These are phyloP conservation scores for Trichosanthes truncata DNA, from an alignment of 306 rosid species.

Conservation along the genomic window DNA sequence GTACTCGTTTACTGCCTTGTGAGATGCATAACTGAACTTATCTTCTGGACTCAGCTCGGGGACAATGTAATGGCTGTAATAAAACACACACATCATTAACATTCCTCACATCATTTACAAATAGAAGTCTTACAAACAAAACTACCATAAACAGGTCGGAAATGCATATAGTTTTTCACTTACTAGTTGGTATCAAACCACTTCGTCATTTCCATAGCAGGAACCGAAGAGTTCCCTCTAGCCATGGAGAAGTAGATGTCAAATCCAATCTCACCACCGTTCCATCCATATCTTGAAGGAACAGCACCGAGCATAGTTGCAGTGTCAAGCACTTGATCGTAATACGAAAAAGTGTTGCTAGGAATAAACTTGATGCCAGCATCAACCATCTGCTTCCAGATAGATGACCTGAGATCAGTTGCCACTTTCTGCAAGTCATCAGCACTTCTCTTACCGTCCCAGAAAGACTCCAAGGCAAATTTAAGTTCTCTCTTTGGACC, in stretches of 20 bases:
- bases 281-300: slow-evolving; percentile 67
- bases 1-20: slow-evolving; percentile 75
- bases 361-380: slow-evolving; percentile 68
- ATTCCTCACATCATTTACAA: slow-evolving; percentile 3
- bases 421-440: slow-evolving; percentile 54
- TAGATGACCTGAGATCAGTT: slow-evolving; percentile 46
- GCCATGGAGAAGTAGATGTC: slow-evolving; percentile 83
- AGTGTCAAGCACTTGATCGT: slow-evolving; percentile 75
- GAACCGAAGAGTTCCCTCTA: slow-evolving; percentile 64
- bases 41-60: slow-evolving; percentile 76
- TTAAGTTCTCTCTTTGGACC: slow-evolving; percentile 85
- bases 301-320: slow-evolving; percentile 87
- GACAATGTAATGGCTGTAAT: slow-evolving; percentile 71
- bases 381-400: slow-evolving; percentile 79
- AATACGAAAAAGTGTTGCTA: slow-evolving; percentile 78
- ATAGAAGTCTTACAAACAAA: neutral
- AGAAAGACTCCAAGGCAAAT: slow-evolving; percentile 73
- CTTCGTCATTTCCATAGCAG: slow-evolving; percentile 92
- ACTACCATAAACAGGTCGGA: neutral
- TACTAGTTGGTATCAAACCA: slow-evolving; percentile 84
- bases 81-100: neutral
- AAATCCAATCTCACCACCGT: slow-evolving; percentile 57
- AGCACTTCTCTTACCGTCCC: slow-evolving; percentile 77
- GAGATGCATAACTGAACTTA: slow-evolving; percentile 73
- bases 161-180: slow-evolving; percentile 21